Conservation (phyloP, 2,329 filamentous ascomycete genomes). For the Claviceps spartinae region DNA sequence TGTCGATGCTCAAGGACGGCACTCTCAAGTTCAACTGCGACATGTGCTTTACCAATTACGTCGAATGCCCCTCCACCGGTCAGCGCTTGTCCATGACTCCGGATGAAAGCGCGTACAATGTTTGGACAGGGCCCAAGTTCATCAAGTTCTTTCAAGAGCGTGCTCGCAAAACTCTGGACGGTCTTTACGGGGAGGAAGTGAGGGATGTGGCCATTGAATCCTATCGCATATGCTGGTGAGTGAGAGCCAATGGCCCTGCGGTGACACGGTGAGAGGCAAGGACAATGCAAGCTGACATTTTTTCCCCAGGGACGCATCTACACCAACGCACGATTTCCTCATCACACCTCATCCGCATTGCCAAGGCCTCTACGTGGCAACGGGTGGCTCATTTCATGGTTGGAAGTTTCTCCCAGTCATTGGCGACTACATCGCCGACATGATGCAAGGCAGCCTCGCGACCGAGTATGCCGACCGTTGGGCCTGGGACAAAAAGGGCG, state of each 20-base stretch:
- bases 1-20: constrained; percentile 31
- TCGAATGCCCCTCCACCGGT: constrained; percentile 30
- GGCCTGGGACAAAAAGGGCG: constrained; percentile 32
- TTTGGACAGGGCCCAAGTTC: constrained; percentile 25
- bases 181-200: constrained; percentile 28
- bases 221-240: constrained; percentile 34
- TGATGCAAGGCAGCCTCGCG: constrained; percentile 29
- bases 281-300: constrained; percentile 1
- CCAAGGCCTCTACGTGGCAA: constrained; percentile 43
- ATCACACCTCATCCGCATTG: constrained; percentile 38
- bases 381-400: constrained; percentile 49
- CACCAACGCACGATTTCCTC: constrained; percentile 48
- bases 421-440: constrained; percentile 43
- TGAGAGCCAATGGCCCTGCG: neutral
- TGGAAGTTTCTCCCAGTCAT: constrained; percentile 53
- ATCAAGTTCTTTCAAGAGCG: constrained; percentile 31
- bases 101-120: constrained; percentile 26
- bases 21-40: constrained; percentile 50
- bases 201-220: constrained; percentile 25
- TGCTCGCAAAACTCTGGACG: constrained; percentile 23
- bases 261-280: neutral
- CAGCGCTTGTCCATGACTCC: constrained; percentile 39
- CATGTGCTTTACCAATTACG: constrained; percentile 42
- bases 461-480: constrained; percentile 25
- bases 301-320: constrained; percentile 45